Evolutionary conservation across 257 asterid species (phyloP).

Genomic region (Avicennia marina): DNA sequence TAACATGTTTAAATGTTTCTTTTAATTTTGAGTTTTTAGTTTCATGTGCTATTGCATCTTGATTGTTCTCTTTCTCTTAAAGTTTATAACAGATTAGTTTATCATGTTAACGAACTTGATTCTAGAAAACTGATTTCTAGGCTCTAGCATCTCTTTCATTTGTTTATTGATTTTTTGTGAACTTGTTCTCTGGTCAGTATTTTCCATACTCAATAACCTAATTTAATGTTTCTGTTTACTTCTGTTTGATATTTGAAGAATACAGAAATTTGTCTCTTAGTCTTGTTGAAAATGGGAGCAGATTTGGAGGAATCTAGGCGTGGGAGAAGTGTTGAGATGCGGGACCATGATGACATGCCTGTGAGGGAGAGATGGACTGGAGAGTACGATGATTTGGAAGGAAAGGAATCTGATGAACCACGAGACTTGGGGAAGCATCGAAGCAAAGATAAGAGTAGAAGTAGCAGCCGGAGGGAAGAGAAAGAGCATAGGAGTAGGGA

Average conservation of each 20-base stretch:
- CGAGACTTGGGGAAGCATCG: conserved; percentile 49
- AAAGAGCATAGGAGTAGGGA: conserved; percentile 64
- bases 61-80: background rate
- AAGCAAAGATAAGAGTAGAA: conserved; percentile 61
- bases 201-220: background rate
- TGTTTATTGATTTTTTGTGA: background rate
- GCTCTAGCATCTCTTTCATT: background rate
- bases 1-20: background rate
- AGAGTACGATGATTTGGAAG: conserved; percentile 45
- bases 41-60: background rate
- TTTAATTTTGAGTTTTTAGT: background rate
- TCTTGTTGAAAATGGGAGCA: conserved; percentile 30
- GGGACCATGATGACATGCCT: conserved; percentile 43
- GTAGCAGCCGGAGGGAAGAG: conserved; percentile 56
- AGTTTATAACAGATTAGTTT: background rate
- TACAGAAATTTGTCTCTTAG: background rate
- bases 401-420: conserved; percentile 38
- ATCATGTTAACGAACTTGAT: background rate
- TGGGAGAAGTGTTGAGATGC: conserved; percentile 48
- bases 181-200: background rate
- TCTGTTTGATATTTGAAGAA: conserved; percentile 8
- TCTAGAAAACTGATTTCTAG: background rate
- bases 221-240: background rate
- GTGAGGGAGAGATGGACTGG: conserved; percentile 58
- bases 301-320: conserved; percentile 35